Percentiles rank a stretch among this genome's conserved stretches.
phyloP scores from a whole-genome alignment of 805 yeast species.

The Yarrowia bubula region DNA sequence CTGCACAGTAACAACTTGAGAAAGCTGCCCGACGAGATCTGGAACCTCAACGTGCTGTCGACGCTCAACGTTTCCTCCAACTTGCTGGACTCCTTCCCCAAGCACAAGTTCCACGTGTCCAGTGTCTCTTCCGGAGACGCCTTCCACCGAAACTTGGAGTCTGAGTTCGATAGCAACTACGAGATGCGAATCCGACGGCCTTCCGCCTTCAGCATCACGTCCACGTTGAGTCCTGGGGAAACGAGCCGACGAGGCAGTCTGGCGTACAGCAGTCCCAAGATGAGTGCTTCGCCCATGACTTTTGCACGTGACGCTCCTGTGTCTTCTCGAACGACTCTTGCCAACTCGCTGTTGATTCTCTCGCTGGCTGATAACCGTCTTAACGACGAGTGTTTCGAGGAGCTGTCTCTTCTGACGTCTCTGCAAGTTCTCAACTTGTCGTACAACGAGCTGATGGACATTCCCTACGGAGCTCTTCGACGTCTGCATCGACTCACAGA shows the following conservation, averaged over 20 bases:
- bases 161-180: slow-evolving; percentile 29
- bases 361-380: slow-evolving; percentile 81
- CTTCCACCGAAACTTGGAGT: slow-evolving; percentile 9
- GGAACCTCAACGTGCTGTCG: slow-evolving; percentile 58
- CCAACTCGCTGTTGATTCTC: slow-evolving; percentile 55
- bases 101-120: slow-evolving; percentile 33
- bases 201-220: slow-evolving; percentile 12
- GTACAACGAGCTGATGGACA: slow-evolving; percentile 79
- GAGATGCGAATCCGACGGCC: slow-evolving; percentile 28
- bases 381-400: slow-evolving; percentile 70
- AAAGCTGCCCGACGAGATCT: slow-evolving; percentile 61
- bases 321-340: slow-evolving; percentile 35
- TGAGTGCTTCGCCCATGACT: slow-evolving; percentile 18
- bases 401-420: slow-evolving; percentile 56
- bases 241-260: slow-evolving; percentile 4
- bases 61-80: slow-evolving; percentile 73
- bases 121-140: slow-evolving; percentile 35
- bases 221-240: slow-evolving; percentile 19
- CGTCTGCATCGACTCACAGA: slow-evolving; percentile 57
- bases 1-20: slow-evolving; percentile 82
- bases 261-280: slow-evolving; percentile 21
- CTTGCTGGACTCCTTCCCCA: slow-evolving; percentile 58
- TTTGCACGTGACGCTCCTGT: slow-evolving; percentile 6
- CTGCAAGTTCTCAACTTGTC: slow-evolving; percentile 69
- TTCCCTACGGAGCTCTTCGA: slow-evolving; percentile 69